These are phyloP conservation scores for Paxillus involutus DNA, from an alignment of 768 basidiomycete species.

Conservation along the genomic window DNA sequence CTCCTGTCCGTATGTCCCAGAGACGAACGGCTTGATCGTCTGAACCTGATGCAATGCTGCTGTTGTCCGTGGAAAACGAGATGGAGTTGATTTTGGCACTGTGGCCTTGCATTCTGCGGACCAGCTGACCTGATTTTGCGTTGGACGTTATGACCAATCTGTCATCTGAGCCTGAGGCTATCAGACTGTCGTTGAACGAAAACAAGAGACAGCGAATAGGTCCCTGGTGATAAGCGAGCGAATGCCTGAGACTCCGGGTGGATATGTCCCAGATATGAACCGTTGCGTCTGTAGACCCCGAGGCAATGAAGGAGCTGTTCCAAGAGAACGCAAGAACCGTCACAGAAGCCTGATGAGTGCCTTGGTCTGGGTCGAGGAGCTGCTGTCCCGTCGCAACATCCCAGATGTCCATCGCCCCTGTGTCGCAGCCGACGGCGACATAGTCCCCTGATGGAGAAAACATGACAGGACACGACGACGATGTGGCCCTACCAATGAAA, in stretches of 20 bases:
- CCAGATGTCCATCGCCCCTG: slow-evolving; percentile 15
- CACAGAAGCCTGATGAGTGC: slow-evolving; percentile 2
- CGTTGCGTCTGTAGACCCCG: slow-evolving; percentile 12
- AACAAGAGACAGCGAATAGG: slow-evolving; percentile 18
- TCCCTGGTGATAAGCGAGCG: slow-evolving; percentile 15
- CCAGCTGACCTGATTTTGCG: slow-evolving; percentile 3
- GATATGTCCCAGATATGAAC: slow-evolving; percentile 18
- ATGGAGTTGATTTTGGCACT: slow-evolving; percentile 14
- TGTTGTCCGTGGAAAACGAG: slow-evolving; percentile 20
- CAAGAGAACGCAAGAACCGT: slow-evolving; percentile 11
- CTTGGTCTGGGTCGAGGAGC: slow-evolving; percentile 2
- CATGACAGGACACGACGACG: slow-evolving; percentile 13
- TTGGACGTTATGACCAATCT: slow-evolving; percentile 13
- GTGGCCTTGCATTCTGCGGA: slow-evolving; percentile 17
- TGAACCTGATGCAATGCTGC: slow-evolving; percentile 20
- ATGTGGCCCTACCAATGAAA: slow-evolving; percentile 1
- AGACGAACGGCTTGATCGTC: slow-evolving; percentile 21
- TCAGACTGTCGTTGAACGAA: slow-evolving; percentile 12
- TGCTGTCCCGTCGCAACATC: slow-evolving; percentile 16
- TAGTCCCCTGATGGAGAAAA: slow-evolving; percentile 15
- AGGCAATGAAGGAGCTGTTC: slow-evolving; percentile 9
- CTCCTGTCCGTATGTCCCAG: slow-evolving; percentile 22
- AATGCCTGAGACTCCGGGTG: slow-evolving; percentile 1
- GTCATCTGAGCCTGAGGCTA: slow-evolving; percentile 17
- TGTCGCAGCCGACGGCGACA: slow-evolving; percentile 13